Percentiles rank a stretch among this genome's conserved stretches.
These are phyloP conservation scores for Neopestalotiopsis sp. DNA, from an alignment of 2,329 filamentous ascomycete species.

Conservation along the genomic window DNA sequence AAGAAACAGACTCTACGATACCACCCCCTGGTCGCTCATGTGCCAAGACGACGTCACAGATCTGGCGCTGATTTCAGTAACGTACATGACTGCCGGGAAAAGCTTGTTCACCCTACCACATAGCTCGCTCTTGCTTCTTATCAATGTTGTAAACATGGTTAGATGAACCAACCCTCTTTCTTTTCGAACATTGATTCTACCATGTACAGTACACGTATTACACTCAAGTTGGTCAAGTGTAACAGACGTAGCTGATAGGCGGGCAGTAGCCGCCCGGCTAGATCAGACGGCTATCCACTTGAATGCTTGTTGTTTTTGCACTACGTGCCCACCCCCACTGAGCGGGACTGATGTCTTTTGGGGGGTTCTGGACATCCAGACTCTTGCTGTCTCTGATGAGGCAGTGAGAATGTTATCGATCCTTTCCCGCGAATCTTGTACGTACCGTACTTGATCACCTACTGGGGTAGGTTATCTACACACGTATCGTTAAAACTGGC, in stretches of 20 bases:
- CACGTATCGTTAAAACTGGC: background rate
- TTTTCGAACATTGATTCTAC: too few species aligned
- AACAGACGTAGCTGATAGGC: constrained; percentile 1
- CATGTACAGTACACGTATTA: background rate
- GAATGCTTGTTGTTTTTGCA: background rate
- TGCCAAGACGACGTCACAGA: constrained; percentile 15
- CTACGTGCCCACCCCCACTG: too few species aligned
- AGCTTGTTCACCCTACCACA: background rate
- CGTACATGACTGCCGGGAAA: background rate
- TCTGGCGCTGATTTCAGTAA: background rate
- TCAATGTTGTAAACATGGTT: background rate
- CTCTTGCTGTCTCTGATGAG: too few species aligned
- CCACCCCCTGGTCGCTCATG: background rate
- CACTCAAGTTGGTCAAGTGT: background rate
- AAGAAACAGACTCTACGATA: background rate
- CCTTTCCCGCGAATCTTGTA: too few species aligned
- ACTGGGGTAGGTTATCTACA: too few species aligned
- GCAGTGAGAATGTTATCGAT: too few species aligned
- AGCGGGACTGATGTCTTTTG: too few species aligned
- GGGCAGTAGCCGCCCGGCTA: constrained; percentile 7
- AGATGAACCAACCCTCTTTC: too few species aligned
- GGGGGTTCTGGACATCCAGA: too few species aligned
- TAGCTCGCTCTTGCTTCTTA: background rate
- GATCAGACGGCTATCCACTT: background rate
- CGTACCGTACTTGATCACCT: too few species aligned